Conservation (phyloP, 352 stramenopile species). For the Globisporangium rhizosaccharum region DNA sequence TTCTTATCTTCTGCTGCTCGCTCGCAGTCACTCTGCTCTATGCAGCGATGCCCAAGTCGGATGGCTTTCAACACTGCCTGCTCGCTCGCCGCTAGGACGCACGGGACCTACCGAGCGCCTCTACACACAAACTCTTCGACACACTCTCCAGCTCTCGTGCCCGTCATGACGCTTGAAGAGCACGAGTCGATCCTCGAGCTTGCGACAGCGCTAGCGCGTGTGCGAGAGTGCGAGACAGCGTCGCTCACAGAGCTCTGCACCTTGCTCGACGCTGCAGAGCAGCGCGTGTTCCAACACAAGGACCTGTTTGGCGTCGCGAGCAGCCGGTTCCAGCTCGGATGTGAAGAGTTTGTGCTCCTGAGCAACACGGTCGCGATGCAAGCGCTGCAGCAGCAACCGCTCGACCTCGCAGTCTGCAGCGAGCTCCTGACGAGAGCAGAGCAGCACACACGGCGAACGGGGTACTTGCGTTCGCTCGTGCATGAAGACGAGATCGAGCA, state of each 20-base stretch:
- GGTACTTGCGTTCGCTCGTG: slow-evolving; percentile 29
- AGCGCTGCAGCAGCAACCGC: slow-evolving; percentile 19
- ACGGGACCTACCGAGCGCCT: too few relatives aligned
- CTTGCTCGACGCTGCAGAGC: slow-evolving; percentile 23
- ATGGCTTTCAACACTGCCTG: too few relatives aligned
- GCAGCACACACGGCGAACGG: slow-evolving; percentile 41
- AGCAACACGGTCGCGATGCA: slow-evolving; percentile 57
- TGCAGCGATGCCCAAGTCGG: too few relatives aligned
- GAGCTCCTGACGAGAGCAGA: slow-evolving; percentile 37
- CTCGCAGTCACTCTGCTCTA: too few relatives aligned
- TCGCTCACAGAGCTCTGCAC: slow-evolving; percentile 6
- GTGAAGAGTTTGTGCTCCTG: slow-evolving; percentile 57
- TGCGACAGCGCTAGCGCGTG: slow-evolving; percentile 28
- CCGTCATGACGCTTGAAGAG: slow-evolving; percentile 17
- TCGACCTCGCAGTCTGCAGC: slow-evolving; percentile 12
- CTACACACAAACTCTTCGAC: not conserved
- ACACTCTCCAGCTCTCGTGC: not conserved
- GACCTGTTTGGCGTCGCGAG: slow-evolving; percentile 31
- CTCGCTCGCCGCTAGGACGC: too few relatives aligned
- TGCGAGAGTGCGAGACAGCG: slow-evolving; percentile 14
- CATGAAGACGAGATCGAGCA: slow-evolving; percentile 10
- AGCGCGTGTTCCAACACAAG: slow-evolving; percentile 44
- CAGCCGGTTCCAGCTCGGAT: slow-evolving; percentile 44
- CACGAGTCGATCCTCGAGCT: slow-evolving; percentile 38
- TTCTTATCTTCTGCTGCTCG: too few relatives aligned